These are phyloP conservation scores for Vitis hybrid DNA, from an alignment of 177 flowering plant genomes.

Conservation along the genomic window DNA sequence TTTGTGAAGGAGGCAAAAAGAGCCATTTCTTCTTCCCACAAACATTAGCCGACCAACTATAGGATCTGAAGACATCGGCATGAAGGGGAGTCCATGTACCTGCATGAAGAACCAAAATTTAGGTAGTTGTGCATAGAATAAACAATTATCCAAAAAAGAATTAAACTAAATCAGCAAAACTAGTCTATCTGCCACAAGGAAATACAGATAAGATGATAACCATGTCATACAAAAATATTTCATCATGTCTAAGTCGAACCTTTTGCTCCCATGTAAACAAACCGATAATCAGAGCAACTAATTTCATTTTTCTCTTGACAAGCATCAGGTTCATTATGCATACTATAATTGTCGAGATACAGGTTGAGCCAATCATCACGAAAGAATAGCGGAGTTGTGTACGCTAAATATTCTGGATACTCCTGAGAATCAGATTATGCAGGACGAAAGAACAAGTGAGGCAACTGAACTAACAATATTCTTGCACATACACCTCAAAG, in stretches of 20 bases:
- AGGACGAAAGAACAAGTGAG: constrained; percentile 17
- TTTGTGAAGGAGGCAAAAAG: constrained; percentile 78
- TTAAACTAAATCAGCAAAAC: not conserved
- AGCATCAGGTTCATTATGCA: constrained; percentile 62
- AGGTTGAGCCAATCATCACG: constrained; percentile 96
- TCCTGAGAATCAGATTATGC: constrained; percentile 59
- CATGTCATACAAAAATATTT: constrained; percentile 1
- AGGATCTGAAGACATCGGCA: constrained; percentile 97
- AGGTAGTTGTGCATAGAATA: not conserved
- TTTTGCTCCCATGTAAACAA: constrained; percentile 98
- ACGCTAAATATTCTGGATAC: constrained; percentile 79
- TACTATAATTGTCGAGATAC: constrained; percentile 73
- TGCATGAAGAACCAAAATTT: constrained; percentile 22
- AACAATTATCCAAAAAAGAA: not conserved
- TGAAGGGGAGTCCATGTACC: constrained; percentile 99
- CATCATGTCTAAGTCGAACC: constrained; percentile 45
- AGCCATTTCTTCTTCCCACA: constrained; percentile 92
- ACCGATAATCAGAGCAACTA: constrained; percentile 95
- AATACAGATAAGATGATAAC: not conserved
- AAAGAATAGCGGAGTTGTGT: constrained; percentile 71
- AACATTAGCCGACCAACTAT: constrained; percentile 98
- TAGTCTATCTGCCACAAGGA: constrained; percentile 1
- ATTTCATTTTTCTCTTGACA: constrained; percentile 50
- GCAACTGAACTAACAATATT: not conserved
- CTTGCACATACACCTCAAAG: not conserved